These are phyloP conservation scores for Skeletonema grethae DNA, from an alignment of 108 stramenopile species.

Conservation along the genomic window DNA sequence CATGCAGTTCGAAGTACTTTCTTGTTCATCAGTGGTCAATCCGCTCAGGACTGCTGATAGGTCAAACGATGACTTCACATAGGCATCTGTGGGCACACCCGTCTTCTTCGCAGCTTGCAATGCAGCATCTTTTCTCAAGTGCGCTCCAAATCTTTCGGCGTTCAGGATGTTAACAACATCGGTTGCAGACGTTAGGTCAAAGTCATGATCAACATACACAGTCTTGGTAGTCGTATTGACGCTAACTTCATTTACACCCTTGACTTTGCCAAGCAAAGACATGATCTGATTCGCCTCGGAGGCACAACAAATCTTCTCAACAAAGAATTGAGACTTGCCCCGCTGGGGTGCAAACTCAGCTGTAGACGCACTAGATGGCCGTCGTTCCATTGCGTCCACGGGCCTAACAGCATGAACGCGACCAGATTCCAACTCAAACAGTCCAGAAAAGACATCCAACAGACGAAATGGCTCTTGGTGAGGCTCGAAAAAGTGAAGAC, in stretches of 20 bases:
- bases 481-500: slow-evolving; percentile 49
- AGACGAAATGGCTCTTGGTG: slow-evolving; percentile 31
- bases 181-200: slow-evolving; percentile 35
- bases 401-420: slow-evolving; percentile 32
- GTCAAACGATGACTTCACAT: slow-evolving; percentile 29
- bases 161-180: slow-evolving; percentile 55
- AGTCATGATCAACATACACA: slow-evolving; percentile 66
- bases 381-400: slow-evolving; percentile 15
- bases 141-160: slow-evolving; percentile 46
- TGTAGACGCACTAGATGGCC: not conserved
- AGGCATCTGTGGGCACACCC: slow-evolving; percentile 32
- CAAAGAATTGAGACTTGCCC: slow-evolving; percentile 55
- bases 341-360: slow-evolving; percentile 4
- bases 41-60: slow-evolving; percentile 39
- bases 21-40: slow-evolving; percentile 24
- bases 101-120: slow-evolving; percentile 9
- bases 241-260: slow-evolving; percentile 47
- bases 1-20: slow-evolving; percentile 18
- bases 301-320: slow-evolving; percentile 62
- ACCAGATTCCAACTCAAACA: slow-evolving; percentile 45
- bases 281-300: slow-evolving; percentile 55
- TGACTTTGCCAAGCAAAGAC: slow-evolving; percentile 28
- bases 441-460: slow-evolving; percentile 33
- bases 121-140: slow-evolving; percentile 48
- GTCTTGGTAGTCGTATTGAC: slow-evolving; percentile 59